Base-by-base conservation (phyloP, 257 asterid genomes). In the Craterostigma plantagineum region DNA sequence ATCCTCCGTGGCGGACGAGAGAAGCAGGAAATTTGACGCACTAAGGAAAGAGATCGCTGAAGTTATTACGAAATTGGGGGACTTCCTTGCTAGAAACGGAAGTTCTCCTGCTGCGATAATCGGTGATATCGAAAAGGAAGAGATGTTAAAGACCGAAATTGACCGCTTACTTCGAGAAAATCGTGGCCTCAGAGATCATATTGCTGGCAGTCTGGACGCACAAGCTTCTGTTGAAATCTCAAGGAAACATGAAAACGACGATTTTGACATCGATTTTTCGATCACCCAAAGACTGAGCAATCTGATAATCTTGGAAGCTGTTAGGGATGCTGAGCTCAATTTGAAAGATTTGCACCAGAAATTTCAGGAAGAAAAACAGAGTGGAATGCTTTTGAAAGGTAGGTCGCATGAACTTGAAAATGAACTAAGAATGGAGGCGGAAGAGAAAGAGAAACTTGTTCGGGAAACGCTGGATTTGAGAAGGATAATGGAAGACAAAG, bases 1-100 rank as follows among this genome's bases (percentile, higher is more conserved):
- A 14, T 58, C 71, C 14, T 36, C 53, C 41, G 34, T 56, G 61
- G 54, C 68, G 13, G 77, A 61, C 55, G 62, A 61, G 68, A 81
- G 67, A 55, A 81, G 78, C 35, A 81, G 71, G 53, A 94, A 75
- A 48, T 63, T 77, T 35, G 91, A 77, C 39, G 51, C 57, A 7
- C 48, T 77, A n/a, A 73, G 81, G 75, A 71, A 66, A 63, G 73
- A 55, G 61, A 71, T 81, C 49, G 72, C 87, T 7, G 68, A 67
- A 52, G 61, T 78, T 39, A 63, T 78, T 43, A 52, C 49, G 30
- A 75, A 71, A 57, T 60, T 86, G 73, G 87, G 77, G 56, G 57
- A 59, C 35, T 61, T 86, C 58, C 77, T 76, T 10, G 33, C 30
- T 42, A 74, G 62, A 60, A 73, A 62, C 49, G 68, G 67, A 56